phyloP scores from a whole-genome alignment of 202 grass and related monocot species.

The Zizania palustris region DNA sequence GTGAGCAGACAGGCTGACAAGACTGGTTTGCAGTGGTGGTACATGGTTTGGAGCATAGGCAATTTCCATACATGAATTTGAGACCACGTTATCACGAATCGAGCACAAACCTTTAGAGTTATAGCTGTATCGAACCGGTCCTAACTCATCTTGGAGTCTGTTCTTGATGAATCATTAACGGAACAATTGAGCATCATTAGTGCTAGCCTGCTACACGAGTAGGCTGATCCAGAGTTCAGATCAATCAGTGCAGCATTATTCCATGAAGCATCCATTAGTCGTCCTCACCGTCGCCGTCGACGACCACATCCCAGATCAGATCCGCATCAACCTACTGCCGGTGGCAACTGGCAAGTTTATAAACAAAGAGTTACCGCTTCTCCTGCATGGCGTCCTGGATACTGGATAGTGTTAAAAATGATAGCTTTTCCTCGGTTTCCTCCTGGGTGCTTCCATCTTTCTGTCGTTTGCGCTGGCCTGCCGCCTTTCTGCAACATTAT shows the following conservation, averaged over 20 bases:
- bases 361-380: background rate
- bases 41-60: no score
- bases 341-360: background rate
- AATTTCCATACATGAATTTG: no score
- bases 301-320: conserved; percentile 24
- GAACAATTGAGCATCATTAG: no score
- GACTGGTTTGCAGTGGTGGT: background rate
- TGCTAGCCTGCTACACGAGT: background rate
- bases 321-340: background rate
- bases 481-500: background rate
- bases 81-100: no score
- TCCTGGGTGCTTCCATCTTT: background rate
- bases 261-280: background rate
- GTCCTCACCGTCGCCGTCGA: background rate
- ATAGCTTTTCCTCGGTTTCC: background rate
- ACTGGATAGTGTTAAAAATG: background rate
- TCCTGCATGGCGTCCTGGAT: background rate
- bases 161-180: no score
- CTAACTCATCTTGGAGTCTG: background rate
- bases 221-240: background rate
- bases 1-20: background rate
- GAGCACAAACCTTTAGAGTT: no score
- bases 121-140: no score
- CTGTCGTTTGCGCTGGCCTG: background rate
- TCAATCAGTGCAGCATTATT: background rate